Evolutionary conservation across 2,329 filamentous ascomycete genomes (phyloP).

Genomic region (Sphaceloma murrayae): DNA sequence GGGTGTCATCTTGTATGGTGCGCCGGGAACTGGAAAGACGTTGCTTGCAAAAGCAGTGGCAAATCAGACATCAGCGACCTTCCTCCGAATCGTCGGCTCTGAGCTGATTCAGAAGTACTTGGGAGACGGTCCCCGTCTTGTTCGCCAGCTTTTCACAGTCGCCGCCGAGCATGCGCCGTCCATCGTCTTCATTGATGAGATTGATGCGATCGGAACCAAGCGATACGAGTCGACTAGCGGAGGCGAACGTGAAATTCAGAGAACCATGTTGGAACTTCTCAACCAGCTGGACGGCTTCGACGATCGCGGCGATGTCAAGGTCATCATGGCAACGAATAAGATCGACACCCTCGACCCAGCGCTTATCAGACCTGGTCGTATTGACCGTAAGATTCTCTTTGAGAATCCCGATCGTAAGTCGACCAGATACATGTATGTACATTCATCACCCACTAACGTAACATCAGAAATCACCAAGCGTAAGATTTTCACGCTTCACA

Average conservation of each 20-base stretch:
- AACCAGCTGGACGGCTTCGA: constrained; percentile 99
- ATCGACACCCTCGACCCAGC: constrained; percentile 96
- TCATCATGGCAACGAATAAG: constrained; percentile 99
- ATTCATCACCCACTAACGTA: constrained; percentile 36
- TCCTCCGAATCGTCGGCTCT: constrained; percentile 91
- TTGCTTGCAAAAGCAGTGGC: constrained; percentile 92
- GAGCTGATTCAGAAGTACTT: constrained; percentile 98
- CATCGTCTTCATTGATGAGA: constrained; percentile 98
- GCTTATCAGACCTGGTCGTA: constrained; percentile 90
- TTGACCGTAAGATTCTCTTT: constrained; percentile 90
- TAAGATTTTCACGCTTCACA: constrained; percentile 98
- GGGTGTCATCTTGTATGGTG: constrained; percentile 97
- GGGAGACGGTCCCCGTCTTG: constrained; percentile 86
- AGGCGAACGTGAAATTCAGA: constrained; percentile 92
- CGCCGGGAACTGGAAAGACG: constrained; percentile 93
- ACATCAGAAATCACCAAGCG: constrained; percentile 76
- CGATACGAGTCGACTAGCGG: constrained; percentile 96
- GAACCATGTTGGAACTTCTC: constrained; percentile 95
- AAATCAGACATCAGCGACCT: constrained; percentile 97
- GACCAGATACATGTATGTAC: neutral
- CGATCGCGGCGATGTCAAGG: constrained; percentile 96
- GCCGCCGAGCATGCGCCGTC: constrained; percentile 92
- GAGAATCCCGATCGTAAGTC: constrained; percentile 59
- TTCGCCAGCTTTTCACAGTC: constrained; percentile 92
- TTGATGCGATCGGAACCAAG: constrained; percentile 97